Conservation (phyloP, 1,139 yeast genomes). For the Wickerhamiella infanticola region DNA sequence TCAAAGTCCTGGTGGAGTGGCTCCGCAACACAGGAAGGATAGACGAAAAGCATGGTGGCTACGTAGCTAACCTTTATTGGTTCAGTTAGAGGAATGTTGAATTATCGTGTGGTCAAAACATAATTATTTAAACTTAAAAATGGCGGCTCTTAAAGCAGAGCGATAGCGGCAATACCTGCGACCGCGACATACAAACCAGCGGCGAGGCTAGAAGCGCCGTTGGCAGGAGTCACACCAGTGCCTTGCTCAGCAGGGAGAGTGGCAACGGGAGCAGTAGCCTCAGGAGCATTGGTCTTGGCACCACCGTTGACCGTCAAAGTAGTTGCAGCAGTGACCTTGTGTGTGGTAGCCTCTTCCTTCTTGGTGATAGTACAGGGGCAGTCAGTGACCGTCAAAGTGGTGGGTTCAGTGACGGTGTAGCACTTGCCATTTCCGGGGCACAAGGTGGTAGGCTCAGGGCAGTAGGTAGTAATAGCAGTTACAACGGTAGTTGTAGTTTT, state of each 20-base stretch:
- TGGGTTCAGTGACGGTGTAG: slow-evolving; percentile 26
- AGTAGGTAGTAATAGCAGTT: slow-evolving; percentile 10
- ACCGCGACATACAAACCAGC: slow-evolving; percentile 19
- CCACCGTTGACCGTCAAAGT: not conserved
- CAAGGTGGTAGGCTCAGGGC: slow-evolving; percentile 3
- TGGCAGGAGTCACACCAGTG: slow-evolving; percentile 10
- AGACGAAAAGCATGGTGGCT: not conserved
- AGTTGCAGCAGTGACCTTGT: slow-evolving; percentile 10
- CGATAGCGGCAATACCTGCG: slow-evolving; percentile 18
- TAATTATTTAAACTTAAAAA: no score
- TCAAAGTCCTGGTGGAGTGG: slow-evolving; percentile 3
- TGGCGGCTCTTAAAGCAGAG: not conserved
- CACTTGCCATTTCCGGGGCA: slow-evolving; percentile 25
- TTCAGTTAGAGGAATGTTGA: not conserved
- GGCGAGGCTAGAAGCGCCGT: slow-evolving; percentile 19
- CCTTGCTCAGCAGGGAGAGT: no score
- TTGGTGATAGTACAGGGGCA: slow-evolving; percentile 12
- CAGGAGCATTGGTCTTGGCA: not conserved
- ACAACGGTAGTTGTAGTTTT: slow-evolving; percentile 9
- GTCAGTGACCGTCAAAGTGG: slow-evolving; percentile 27
- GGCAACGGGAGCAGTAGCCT: not conserved
- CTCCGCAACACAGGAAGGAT: not conserved
- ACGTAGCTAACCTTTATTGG: not conserved
- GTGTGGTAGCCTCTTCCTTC: slow-evolving; percentile 18
- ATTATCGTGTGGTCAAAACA: no score